Percentiles rank a stretch among this genome's conserved stretches.
Conservation (phyloP, 768 basidiomycete genomes). For the Gyrodon lividus region DNA sequence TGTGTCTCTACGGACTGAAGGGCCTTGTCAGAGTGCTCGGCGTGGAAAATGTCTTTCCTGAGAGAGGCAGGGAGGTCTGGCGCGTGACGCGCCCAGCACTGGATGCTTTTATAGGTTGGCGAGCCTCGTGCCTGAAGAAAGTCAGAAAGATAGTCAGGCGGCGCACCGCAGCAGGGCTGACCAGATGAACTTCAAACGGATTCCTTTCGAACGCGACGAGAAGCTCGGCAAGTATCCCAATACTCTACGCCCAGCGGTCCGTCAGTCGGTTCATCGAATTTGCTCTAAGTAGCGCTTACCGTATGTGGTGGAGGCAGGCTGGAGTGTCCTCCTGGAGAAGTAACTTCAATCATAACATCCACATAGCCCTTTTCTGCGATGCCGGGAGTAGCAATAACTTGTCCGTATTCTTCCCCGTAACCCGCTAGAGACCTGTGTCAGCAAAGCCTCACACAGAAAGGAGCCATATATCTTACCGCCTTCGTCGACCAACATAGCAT, state of each 20-base stretch:
- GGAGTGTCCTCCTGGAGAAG: conserved; percentile 79
- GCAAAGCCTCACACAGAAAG: not conserved
- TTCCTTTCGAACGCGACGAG: conserved; percentile 68
- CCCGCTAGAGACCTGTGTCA: conserved; percentile 38
- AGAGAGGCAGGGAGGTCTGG: conserved; percentile 50
- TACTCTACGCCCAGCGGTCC: conserved; percentile 47
- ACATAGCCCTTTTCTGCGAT: conserved; percentile 75
- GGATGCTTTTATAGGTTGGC: conserved; percentile 57
- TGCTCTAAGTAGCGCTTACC: conserved; percentile 33
- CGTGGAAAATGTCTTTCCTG: conserved; percentile 46
- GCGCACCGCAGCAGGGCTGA: conserved; percentile 24
- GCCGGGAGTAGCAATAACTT: conserved; percentile 57
- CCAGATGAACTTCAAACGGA: conserved; percentile 54
- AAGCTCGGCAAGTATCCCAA: conserved; percentile 75
- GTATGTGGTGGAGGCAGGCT: conserved; percentile 83
- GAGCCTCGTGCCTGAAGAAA: conserved; percentile 47
- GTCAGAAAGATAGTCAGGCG: not conserved
- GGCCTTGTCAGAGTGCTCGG: conserved; percentile 48
- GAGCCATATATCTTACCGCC: conserved; percentile 51
- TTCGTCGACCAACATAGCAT: conserved; percentile 86
- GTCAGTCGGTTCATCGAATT: conserved; percentile 8
- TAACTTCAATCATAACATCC: conserved; percentile 62
- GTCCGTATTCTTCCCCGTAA: conserved; percentile 49
- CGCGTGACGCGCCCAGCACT: conserved; percentile 66
- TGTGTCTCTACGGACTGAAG: conserved; percentile 52